Conservation (phyloP, 2,329 filamentous ascomycete species). For the Nemania serpens region DNA sequence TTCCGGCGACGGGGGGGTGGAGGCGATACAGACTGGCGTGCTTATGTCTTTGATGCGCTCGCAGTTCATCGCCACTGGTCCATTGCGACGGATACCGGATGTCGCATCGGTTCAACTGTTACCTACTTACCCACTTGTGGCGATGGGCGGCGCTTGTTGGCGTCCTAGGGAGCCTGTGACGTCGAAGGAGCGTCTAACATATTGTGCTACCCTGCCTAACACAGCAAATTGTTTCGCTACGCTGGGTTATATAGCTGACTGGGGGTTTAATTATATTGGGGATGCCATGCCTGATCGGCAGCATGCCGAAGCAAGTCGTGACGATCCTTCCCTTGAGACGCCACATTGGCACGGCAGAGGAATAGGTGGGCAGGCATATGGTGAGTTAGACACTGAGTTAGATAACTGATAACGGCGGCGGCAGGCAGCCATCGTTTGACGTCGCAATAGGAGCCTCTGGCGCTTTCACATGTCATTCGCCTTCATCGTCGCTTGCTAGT, state of each 20-base stretch:
- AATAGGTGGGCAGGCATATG: too few species aligned
- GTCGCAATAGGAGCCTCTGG: not conserved
- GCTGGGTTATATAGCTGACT: not conserved
- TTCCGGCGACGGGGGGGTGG: not conserved
- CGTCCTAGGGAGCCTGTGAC: too few species aligned
- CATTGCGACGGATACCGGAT: too few species aligned
- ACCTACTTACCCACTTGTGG: too few species aligned
- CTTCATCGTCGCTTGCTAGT: not conserved
- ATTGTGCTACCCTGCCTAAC: too few species aligned
- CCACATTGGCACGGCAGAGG: not conserved
- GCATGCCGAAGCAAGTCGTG: not conserved
- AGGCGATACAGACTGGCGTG: not conserved
- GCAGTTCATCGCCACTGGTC: not conserved
- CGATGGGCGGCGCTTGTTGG: too few species aligned
- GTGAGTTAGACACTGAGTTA: too few species aligned
- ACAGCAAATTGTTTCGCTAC: too few species aligned
- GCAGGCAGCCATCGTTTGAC: not conserved
- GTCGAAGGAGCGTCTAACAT: too few species aligned
- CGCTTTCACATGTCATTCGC: not conserved
- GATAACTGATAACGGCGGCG: not conserved
- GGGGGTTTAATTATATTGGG: not conserved
- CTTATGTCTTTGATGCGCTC: not conserved
- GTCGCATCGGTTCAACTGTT: too few species aligned
- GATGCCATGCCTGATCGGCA: too few species aligned
- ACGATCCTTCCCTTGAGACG: not conserved